phyloP scores from a whole-genome alignment of 2,329 filamentous ascomycete genomes.

The Torrubiellomyces zombiae region DNA sequence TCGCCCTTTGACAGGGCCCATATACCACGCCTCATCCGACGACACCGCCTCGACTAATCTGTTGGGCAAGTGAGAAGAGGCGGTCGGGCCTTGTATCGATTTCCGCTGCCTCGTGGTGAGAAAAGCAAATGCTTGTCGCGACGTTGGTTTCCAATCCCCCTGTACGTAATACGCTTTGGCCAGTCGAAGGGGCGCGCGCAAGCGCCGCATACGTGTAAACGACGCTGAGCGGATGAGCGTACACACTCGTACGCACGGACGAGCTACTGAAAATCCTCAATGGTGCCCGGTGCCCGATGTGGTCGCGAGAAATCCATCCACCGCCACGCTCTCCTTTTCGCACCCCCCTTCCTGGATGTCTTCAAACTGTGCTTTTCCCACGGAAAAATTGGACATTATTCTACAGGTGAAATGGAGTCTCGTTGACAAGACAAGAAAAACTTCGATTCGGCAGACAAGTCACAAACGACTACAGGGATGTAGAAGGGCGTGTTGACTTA shows the following conservation, averaged over 20 bases:
- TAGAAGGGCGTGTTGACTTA: conserved; percentile 9
- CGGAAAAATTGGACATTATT: conserved; percentile 23
- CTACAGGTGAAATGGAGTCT: conserved; percentile 8
- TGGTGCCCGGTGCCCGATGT: conserved; percentile 27
- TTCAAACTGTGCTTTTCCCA: conserved; percentile 27
- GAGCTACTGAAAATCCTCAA: conserved; percentile 11
- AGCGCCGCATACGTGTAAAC: too few relatives aligned
- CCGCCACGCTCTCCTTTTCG: conserved; percentile 28
- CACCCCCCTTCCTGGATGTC: conserved; percentile 30
- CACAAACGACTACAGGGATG: background rate
- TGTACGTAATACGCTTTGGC: background rate
- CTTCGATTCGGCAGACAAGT: background rate
- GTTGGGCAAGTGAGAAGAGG: too few relatives aligned
- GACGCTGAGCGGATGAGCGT: too few relatives aligned
- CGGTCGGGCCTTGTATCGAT: too few relatives aligned
- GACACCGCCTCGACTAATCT: too few relatives aligned
- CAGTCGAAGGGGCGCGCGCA: background rate
- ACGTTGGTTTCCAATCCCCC: too few relatives aligned
- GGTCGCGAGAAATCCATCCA: conserved; percentile 28
- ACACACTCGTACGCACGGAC: too few relatives aligned
- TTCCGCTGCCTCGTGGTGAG: too few relatives aligned
- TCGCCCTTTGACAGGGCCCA: too few relatives aligned
- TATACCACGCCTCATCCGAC: too few relatives aligned
- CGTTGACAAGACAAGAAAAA: conserved; percentile 1
- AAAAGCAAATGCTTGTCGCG: too few relatives aligned